These are phyloP conservation scores for Alternaria atra DNA, from an alignment of 2,329 filamentous ascomycete genomes.

Conservation along the genomic window DNA sequence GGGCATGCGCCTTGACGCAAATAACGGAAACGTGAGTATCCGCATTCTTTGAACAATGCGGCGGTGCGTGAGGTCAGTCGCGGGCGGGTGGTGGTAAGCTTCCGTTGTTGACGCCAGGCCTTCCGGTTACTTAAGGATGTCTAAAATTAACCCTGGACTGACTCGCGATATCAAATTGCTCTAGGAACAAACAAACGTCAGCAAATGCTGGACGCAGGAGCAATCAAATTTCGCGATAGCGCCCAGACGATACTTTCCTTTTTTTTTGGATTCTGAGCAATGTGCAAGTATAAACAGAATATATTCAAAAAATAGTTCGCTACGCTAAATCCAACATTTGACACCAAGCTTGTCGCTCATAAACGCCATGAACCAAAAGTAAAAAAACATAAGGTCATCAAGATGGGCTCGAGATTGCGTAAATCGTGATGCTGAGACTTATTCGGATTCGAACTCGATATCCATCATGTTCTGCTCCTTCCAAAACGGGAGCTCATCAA, in stretches of 20 bases:
- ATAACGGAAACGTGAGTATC: constrained; percentile 7
- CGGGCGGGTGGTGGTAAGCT: constrained; percentile 11
- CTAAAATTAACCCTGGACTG: constrained; percentile 16
- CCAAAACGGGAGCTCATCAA: constrained; percentile 52
- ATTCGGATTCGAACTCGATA: constrained; percentile 36
- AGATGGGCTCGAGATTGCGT: not conserved
- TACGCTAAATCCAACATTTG: constrained; percentile 8
- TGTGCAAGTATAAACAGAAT: constrained; percentile 13
- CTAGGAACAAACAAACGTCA: constrained; percentile 4
- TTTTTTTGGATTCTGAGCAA: constrained; percentile 6
- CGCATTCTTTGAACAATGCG: constrained; percentile 7
- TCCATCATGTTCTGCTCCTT: constrained; percentile 40
- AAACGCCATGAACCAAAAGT: constrained; percentile 1
- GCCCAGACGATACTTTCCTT: not conserved
- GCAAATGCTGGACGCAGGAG: constrained; percentile 2
- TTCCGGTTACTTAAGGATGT: constrained; percentile 24
- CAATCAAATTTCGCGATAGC: not conserved
- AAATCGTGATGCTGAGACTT: constrained; percentile 4
- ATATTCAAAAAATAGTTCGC: constrained; percentile 3
- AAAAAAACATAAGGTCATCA: not conserved
- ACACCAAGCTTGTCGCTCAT: constrained; percentile 11
- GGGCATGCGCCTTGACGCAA: constrained; percentile 2
- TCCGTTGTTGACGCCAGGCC: constrained; percentile 12
- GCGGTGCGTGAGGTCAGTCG: not conserved
- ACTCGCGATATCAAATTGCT: not conserved